Conservation (phyloP, 1,284 basidiomycete species). For the Apiotrichum laibachii region DNA sequence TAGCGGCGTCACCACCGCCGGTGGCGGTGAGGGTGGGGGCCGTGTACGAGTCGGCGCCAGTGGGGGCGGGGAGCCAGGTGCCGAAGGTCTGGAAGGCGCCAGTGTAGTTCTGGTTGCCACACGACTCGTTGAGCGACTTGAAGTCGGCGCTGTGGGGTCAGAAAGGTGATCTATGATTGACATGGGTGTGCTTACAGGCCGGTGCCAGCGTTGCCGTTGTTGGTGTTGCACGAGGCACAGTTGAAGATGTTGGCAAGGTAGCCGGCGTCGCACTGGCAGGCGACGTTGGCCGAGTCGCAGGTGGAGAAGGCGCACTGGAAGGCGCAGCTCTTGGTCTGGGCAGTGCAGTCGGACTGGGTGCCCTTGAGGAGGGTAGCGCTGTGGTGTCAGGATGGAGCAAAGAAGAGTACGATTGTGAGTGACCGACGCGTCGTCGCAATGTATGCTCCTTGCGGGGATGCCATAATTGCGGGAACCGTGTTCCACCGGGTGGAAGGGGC, state of each 20-base stretch:
- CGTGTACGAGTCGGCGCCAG: conserved; percentile 31
- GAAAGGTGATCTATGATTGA: neutral
- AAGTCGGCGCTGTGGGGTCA: conserved; percentile 28
- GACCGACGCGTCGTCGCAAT: no score
- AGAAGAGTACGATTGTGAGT: neutral
- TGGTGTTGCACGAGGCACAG: conserved; percentile 50
- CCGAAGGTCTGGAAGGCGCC: conserved; percentile 33
- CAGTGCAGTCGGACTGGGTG: conserved; percentile 34
- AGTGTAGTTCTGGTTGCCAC: conserved; percentile 44
- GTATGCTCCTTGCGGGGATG: no score
- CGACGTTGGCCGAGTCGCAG: conserved; percentile 37
- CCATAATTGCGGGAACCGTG: no score
- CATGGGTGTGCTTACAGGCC: conserved; percentile 14
- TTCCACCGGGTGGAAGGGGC: no score
- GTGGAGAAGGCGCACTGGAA: conserved; percentile 46
- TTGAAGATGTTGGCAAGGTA: conserved; percentile 51
- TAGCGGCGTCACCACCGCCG: conserved; percentile 45
- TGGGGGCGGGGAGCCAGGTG: conserved; percentile 30
- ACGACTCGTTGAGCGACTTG: conserved; percentile 39
- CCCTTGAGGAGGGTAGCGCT: conserved; percentile 31
- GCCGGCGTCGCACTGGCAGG: conserved; percentile 42
- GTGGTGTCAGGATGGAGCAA: neutral
- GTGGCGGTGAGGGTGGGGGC: conserved; percentile 46
- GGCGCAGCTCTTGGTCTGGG: conserved; percentile 29
- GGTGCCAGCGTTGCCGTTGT: conserved; percentile 46